Evolutionary conservation across 73 alveolate species (phyloP).

Genomic region (Paramecium sexaurelia): DNA sequence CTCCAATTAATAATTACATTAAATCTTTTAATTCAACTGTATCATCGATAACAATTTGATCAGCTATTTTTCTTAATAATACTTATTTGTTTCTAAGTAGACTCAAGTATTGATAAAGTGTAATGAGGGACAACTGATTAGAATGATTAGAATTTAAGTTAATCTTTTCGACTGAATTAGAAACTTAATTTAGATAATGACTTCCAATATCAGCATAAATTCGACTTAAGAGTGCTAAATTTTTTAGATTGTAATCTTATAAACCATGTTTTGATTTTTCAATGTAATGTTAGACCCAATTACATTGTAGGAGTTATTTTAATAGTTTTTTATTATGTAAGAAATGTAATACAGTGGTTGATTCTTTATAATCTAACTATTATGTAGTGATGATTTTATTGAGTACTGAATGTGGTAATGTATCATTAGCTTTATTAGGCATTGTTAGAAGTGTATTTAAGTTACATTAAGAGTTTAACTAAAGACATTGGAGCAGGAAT

Average conservation of each 20-base stretch:
- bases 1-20: constrained; percentile 1
- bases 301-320: background rate
- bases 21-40: background rate
- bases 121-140: background rate
- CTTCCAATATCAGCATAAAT: background rate
- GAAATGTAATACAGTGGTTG: constrained; percentile 13
- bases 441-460: background rate
- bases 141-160: background rate
- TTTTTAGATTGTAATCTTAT: background rate
- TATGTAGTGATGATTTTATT: background rate
- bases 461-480: background rate
- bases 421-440: background rate
- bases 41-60: background rate
- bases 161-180: background rate
- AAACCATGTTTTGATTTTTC: background rate
- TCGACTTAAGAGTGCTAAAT: constrained; percentile 1
- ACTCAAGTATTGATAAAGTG: background rate
- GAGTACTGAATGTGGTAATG: background rate
- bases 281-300: background rate
- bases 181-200: background rate
- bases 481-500: background rate
- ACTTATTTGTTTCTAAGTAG: background rate
- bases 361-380: constrained; percentile 4
- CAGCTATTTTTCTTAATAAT: background rate
- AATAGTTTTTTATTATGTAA: constrained; percentile 5